Evolutionary conservation across 164 flowering plant species (phyloP), one percentile per base, ranked within the genome.

Genomic region (Magnolia officinalis): DNA sequence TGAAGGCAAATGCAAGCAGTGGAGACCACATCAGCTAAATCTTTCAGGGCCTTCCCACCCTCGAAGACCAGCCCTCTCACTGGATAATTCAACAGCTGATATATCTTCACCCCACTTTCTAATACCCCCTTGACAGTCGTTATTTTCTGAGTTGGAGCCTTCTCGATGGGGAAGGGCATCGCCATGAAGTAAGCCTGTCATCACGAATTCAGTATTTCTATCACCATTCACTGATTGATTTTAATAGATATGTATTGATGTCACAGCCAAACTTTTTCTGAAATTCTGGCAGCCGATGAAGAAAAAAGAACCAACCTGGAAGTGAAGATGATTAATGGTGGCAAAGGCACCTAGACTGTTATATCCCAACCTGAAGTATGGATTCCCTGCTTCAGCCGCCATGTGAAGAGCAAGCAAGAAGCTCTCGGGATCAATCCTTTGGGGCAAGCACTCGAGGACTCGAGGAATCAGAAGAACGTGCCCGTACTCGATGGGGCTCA

Each of bases 261-360:
- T 16, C 13, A 55, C 8, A 55, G 1, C 61, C 18, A 16, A 55
- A 55, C 61, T 55, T 55, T 55, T 55, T 55, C 16, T 10, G 61
- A 10, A 55, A 10, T 55, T 55, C 61, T 3, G 61, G 61, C 61
- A 55, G 61, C 18, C 1, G 61, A 58, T 24, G 16, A 26, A 73
- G 16, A 31, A 59, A 29, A 73, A 5, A 49, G 9, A 20, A 29
- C 18, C 1, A 65, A 92, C 98, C 91, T 91, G 96, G 81, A 94
- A 94, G 74, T 94, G 98, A 63, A 92, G 94, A 80, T 94, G 98
- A 81, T 94, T 94, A 63, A 94, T 90, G 50, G 97, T 94, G 69
- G 98, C 98, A 88, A 94, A 92, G 19, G 98, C 96, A 83, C 98
- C 97, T 84, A 94, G 82, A 82, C 98, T 94, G 83, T 94, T 94